Conservation (phyloP, 352 stramenopile genomes). For the Phytophthora multivora region DNA sequence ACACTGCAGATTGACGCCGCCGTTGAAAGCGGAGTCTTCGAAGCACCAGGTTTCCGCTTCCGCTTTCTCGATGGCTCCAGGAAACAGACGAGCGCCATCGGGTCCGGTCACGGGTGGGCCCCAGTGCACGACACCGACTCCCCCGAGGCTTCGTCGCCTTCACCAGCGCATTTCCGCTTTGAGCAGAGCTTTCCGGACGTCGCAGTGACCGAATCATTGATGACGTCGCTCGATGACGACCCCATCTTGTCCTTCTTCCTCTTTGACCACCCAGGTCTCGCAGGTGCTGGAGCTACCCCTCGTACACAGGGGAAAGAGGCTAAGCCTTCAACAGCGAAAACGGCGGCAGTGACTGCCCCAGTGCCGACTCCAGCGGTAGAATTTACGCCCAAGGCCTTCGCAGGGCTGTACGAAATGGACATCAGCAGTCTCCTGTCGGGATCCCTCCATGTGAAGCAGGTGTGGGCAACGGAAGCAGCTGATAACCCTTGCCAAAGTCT, state of each 20-base stretch:
- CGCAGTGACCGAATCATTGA: conserved; percentile 52
- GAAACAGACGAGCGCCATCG: conserved; percentile 53
- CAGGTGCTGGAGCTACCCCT: conserved; percentile 17
- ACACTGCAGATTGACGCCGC: conserved; percentile 63
- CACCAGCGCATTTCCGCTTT: conserved; percentile 37
- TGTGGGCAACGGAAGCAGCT: conserved; percentile 29
- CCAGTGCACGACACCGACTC: conserved; percentile 13
- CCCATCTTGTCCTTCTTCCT: conserved; percentile 71
- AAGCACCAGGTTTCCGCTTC: conserved; percentile 67
- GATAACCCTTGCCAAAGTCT: conserved; percentile 21
- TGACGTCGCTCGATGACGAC: conserved; percentile 53
- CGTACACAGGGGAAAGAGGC: conserved; percentile 31
- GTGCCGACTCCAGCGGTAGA: conserved; percentile 9
- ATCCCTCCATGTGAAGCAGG: conserved; percentile 47
- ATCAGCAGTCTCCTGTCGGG: conserved; percentile 54
- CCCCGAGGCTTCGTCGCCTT: neutral
- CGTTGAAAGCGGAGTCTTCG: conserved; percentile 45
- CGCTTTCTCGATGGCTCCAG: conserved; percentile 70
- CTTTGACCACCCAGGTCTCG: conserved; percentile 46
- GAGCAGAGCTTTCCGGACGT: conserved; percentile 57
- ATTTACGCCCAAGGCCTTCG: conserved; percentile 36
- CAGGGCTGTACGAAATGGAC: conserved; percentile 67
- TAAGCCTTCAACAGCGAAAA: conserved; percentile 31
- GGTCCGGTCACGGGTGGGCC: conserved; percentile 37
- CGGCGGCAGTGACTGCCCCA: neutral